phyloP scores from a whole-genome alignment of 495 filamentous ascomycete genomes.

The Chaetomium fimeti region DNA sequence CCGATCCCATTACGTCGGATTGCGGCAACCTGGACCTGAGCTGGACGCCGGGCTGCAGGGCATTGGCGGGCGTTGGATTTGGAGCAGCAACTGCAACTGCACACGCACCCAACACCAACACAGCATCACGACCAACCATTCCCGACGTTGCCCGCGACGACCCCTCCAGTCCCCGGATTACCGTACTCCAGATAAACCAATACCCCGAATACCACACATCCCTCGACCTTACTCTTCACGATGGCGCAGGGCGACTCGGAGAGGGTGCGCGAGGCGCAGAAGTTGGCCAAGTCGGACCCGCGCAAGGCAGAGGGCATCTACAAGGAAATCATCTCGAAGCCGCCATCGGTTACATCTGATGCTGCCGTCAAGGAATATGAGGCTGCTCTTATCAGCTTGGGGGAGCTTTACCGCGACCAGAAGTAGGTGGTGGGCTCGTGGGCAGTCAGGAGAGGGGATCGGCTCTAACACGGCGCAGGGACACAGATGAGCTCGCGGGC shows the following conservation, averaged over 20 bases:
- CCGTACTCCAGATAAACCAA: background rate
- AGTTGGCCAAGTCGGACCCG: constrained; percentile 73
- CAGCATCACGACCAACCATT: constrained; percentile 4
- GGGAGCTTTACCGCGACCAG: constrained; percentile 87
- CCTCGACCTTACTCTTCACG: constrained; percentile 17
- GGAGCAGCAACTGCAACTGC: constrained; percentile 20
- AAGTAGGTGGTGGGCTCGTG: constrained; percentile 52
- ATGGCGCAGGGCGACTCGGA: constrained; percentile 52
- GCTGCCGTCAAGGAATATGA: constrained; percentile 86
- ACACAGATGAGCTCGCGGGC: constrained; percentile 82
- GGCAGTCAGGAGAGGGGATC: constrained; percentile 47
- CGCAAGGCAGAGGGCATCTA: constrained; percentile 77
- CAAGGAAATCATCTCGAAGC: constrained; percentile 81
- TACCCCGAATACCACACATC: background rate
- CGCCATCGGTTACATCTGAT: constrained; percentile 76
- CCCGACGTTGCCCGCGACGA: constrained; percentile 4
- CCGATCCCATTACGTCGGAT: constrained; percentile 35
- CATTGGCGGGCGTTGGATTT: constrained; percentile 22
- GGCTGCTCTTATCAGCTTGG: constrained; percentile 74
- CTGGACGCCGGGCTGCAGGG: background rate
- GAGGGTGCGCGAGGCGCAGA: constrained; percentile 69
- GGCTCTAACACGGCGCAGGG: constrained; percentile 43
- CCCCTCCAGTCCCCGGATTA: background rate
- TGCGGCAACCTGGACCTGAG: constrained; percentile 34
- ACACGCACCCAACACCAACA: constrained; percentile 21